Percentiles rank a stretch among this genome's conserved stretches.
phyloP scores from a whole-genome alignment of 2,329 filamentous ascomycete genomes.

The Colletotrichum scovillei region DNA sequence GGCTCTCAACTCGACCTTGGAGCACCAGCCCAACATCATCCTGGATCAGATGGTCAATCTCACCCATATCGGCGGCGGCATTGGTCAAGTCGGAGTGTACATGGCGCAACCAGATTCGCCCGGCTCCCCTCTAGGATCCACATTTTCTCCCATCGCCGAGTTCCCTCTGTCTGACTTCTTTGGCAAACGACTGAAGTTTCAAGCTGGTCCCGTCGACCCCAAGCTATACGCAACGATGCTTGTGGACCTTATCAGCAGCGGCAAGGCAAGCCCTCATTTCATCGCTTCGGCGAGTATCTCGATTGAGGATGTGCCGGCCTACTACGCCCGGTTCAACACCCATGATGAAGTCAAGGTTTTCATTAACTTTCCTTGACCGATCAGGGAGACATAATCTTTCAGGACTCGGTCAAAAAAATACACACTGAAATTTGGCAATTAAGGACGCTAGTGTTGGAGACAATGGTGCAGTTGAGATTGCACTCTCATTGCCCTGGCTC shows the following conservation, averaged over 20 bases:
- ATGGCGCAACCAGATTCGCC: conserved; percentile 16
- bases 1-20: conserved; percentile 34
- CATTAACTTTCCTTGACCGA: neutral
- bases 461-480: too few species aligned
- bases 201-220: conserved; percentile 11
- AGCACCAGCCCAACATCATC: conserved; percentile 33
- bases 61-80: conserved; percentile 34
- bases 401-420: too few species aligned
- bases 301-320: conserved; percentile 42
- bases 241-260: conserved; percentile 38
- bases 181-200: conserved; percentile 33
- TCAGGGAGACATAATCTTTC: too few species aligned
- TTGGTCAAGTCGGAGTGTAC: conserved; percentile 41
- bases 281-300: conserved; percentile 41
- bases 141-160: conserved; percentile 19
- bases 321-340: conserved; percentile 41
- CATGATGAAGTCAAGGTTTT: conserved; percentile 39
- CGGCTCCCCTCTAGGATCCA: conserved; percentile 30
- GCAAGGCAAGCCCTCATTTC: conserved; percentile 42
- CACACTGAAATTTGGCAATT: too few species aligned
- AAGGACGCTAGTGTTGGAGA: too few species aligned
- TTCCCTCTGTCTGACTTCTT: conserved; percentile 39
- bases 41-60: conserved; percentile 36
- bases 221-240: conserved; percentile 23
- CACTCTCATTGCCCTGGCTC: too few species aligned